A percentile compares a stretch with the other conserved stretches of the same genome.
These are phyloP conservation scores for Eimeria brunetti DNA, from an alignment of 169 alveolate genomes.

Conservation along the genomic window DNA sequence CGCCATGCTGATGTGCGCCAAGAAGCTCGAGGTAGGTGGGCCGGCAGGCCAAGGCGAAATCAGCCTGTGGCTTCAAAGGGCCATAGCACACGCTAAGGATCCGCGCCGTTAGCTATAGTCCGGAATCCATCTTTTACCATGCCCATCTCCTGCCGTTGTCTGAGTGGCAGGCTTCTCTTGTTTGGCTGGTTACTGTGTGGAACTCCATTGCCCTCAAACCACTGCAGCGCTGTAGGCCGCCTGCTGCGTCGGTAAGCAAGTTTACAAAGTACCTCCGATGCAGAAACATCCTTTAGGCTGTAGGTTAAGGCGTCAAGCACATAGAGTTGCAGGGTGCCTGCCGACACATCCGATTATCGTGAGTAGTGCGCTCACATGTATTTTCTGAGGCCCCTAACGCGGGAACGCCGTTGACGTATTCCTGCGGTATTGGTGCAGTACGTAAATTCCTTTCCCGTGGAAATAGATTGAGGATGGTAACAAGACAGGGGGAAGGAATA, in stretches of 20 bases:
- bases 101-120: not conserved
- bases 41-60: not conserved
- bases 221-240: not conserved
- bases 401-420: not conserved
- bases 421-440: not conserved
- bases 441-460: not conserved
- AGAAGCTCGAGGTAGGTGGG: not conserved
- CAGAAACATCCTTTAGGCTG: not conserved
- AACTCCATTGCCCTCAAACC: not conserved
- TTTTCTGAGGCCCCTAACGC: not conserved
- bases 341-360: not conserved
- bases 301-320: not conserved
- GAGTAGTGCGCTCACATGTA: not conserved
- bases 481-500: not conserved
- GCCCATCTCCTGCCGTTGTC: not conserved
- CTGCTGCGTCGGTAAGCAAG: not conserved
- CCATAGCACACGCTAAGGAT: not conserved
- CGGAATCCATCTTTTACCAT: not conserved
- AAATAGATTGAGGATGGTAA: not conserved
- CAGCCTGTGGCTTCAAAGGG: not conserved
- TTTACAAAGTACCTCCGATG: not conserved
- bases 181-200: not conserved
- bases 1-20: not conserved
- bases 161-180: not conserved
- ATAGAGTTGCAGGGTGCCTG: not conserved